phyloP scores from a whole-genome alignment of 2,329 filamentous ascomycete species.

The Aspergillus sp. region DNA sequence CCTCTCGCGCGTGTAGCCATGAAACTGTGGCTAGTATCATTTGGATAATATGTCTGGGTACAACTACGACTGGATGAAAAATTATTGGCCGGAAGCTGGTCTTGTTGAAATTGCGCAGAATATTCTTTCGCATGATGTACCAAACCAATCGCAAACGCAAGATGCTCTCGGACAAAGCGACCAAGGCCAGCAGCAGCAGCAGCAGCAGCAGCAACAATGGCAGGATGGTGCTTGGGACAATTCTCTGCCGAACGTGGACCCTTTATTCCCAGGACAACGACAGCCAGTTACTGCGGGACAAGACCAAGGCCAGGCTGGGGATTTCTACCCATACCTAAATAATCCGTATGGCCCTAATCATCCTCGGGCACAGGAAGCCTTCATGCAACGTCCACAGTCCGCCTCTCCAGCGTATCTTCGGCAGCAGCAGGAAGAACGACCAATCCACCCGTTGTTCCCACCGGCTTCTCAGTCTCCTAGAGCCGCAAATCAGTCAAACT shows the following conservation, averaged over 20 bases:
- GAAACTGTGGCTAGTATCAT: not conserved
- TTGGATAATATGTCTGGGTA: not conserved
- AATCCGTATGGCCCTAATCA: too few relatives aligned
- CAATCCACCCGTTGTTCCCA: too few relatives aligned
- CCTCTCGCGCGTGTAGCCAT: not conserved
- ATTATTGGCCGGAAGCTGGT: not conserved
- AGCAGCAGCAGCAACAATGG: not conserved
- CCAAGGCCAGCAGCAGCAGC: not conserved
- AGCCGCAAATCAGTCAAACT: not conserved
- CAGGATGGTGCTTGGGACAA: too few relatives aligned
- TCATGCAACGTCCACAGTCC: not conserved
- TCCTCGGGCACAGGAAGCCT: too few relatives aligned
- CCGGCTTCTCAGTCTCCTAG: too few relatives aligned
- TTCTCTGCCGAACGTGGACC: too few relatives aligned
- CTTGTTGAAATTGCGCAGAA: not conserved
- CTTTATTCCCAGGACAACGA: too few relatives aligned
- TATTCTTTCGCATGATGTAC: too few relatives aligned
- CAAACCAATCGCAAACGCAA: not conserved
- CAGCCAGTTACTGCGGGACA: too few relatives aligned
- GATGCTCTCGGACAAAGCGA: not conserved
- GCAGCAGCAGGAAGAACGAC: not conserved
- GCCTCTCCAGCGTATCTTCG: not conserved
- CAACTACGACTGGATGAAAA: not conserved
- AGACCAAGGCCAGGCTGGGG: too few relatives aligned
- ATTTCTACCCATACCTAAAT: too few relatives aligned